Base-by-base conservation (phyloP, 306 rosid species). In the Castanea mollissima region DNA sequence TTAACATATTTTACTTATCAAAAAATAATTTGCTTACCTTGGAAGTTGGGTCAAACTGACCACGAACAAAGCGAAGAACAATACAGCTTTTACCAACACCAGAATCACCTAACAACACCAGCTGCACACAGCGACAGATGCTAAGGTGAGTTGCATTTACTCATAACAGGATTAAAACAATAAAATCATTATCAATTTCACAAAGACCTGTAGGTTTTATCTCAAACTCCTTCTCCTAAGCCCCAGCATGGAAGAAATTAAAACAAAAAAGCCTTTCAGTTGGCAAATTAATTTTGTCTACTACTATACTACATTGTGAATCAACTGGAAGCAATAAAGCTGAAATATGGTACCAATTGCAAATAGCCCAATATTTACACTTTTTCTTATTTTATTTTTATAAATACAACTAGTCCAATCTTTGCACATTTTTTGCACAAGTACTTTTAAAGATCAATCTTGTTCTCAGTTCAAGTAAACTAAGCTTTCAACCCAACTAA, bases 81-180 rank as follows among this genome's bases (percentile, higher is more conserved):
- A 96, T 96, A 74, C 99, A 96, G 83, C 99, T 96, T 86, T 96
- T 96, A 81, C 99, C 99, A 82, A 96, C 99, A 52, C 99, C 99
- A 80, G 99, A 96, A 88, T 96, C 99, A 78, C 99, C 99, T 84
- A 96, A 82, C 80, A 96, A 89, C 78, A 96, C 99, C 76, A 96
- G 97, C 98, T 96, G 91, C 71, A 79, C 79, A 79, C 63, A 83
- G 83, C 67, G 64, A 80, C 73, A 84, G 64, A 72, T 2, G 31
- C 34, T 72, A 75, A 67, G 68, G 77, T 86, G 79, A 80, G 86
- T 57, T 74, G 51, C 46, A 68, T 21, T 44, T 6, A 44, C 59
- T 52, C 74, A 46, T 78, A 10, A 32, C 27, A 82, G 80, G 29
- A 49, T 58, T 55, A 67, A 77, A 2, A 79, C 69, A 77, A 76